Conservation (phyloP, 1,284 basidiomycete genomes). For the Leccinum angustisporum region DNA sequence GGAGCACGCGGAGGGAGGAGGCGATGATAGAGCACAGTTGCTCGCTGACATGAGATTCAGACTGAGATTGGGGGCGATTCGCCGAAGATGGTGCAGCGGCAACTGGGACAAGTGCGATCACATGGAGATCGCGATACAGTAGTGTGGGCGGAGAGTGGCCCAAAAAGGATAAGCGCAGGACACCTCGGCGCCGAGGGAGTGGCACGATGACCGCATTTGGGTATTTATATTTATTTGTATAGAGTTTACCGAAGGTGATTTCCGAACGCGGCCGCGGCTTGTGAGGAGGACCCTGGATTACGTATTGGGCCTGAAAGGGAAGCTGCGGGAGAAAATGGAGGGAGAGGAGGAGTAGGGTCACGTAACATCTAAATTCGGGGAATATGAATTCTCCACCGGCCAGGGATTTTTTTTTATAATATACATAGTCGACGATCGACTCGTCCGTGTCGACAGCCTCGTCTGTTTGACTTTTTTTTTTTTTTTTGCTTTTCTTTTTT, state of each 20-base stretch:
- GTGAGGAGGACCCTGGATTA: slow-evolving; percentile 36
- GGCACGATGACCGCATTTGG: slow-evolving; percentile 31
- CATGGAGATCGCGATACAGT: slow-evolving; percentile 35
- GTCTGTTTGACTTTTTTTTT: slow-evolving; percentile 29
- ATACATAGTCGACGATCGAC: slow-evolving; percentile 38
- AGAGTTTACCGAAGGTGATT: slow-evolving; percentile 41
- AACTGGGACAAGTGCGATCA: slow-evolving; percentile 30
- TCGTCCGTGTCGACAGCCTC: slow-evolving; percentile 29
- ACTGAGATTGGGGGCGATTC: slow-evolving; percentile 33
- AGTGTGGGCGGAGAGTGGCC: slow-evolving; percentile 30
- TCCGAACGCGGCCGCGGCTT: slow-evolving; percentile 40
- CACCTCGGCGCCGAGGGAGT: slow-evolving; percentile 41
- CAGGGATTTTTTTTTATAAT: slow-evolving; percentile 36
- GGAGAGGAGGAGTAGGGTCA: slow-evolving; percentile 28
- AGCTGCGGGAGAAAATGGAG: slow-evolving; percentile 37
- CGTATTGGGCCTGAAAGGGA: slow-evolving; percentile 30
- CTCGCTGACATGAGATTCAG: slow-evolving; percentile 36
- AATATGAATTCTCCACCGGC: slow-evolving; percentile 43
- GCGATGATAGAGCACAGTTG: slow-evolving; percentile 20
- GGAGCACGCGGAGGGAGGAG: slow-evolving; percentile 18
- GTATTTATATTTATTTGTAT: slow-evolving; percentile 28
- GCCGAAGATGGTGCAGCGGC: slow-evolving; percentile 35
- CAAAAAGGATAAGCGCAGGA: slow-evolving; percentile 24
- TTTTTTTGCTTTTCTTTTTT: slow-evolving; percentile 5
- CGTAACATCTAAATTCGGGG: slow-evolving; percentile 37